Evolutionary conservation across 208 protist species (phyloP).

Genomic region (Crithidia expoeki): DNA sequence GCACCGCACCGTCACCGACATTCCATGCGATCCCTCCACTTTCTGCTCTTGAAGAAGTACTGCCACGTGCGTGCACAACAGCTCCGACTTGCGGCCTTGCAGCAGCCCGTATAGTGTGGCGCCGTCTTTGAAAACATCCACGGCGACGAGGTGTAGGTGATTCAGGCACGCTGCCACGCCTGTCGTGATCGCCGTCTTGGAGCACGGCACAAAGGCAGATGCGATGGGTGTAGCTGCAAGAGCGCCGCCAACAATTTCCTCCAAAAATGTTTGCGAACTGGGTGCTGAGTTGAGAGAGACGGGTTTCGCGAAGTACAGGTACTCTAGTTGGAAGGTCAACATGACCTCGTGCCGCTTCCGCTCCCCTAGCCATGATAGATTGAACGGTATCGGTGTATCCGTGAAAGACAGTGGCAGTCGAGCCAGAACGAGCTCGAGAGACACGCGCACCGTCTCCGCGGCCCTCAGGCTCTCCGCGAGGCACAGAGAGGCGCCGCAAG

Average conservation of each 20-base stretch:
- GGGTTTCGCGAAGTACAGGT: slow-evolving; percentile 68
- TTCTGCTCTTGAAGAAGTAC: slow-evolving; percentile 65
- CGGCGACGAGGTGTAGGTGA: slow-evolving; percentile 44
- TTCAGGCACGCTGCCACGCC: slow-evolving; percentile 37
- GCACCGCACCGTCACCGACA: slow-evolving; percentile 53
- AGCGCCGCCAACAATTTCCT: slow-evolving; percentile 35
- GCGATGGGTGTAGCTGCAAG: slow-evolving; percentile 41
- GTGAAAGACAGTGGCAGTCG: slow-evolving; percentile 41
- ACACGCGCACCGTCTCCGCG: slow-evolving; percentile 26
- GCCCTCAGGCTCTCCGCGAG: slow-evolving; percentile 55
- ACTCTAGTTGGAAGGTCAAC: slow-evolving; percentile 41
- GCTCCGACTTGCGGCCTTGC: slow-evolving; percentile 57
- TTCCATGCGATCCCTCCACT: slow-evolving; percentile 40
- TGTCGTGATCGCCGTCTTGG: slow-evolving; percentile 36
- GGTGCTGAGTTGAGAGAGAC: slow-evolving; percentile 23
- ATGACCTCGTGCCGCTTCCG: slow-evolving; percentile 28
- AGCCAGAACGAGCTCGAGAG: slow-evolving; percentile 34
- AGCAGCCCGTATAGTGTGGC: slow-evolving; percentile 64
- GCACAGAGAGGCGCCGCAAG: neutral
- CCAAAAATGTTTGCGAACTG: slow-evolving; percentile 39
- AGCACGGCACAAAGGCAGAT: slow-evolving; percentile 58
- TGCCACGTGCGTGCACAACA: slow-evolving; percentile 51
- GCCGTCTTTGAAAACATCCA: slow-evolving; percentile 79
- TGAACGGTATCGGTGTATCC: slow-evolving; percentile 33
- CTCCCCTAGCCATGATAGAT: slow-evolving; percentile 46